Percentiles rank a stretch among this genome's conserved stretches.
These are phyloP conservation scores for Plectosphaerella cucumerina DNA, from an alignment of 2,329 filamentous ascomycete genomes.

Conservation along the genomic window DNA sequence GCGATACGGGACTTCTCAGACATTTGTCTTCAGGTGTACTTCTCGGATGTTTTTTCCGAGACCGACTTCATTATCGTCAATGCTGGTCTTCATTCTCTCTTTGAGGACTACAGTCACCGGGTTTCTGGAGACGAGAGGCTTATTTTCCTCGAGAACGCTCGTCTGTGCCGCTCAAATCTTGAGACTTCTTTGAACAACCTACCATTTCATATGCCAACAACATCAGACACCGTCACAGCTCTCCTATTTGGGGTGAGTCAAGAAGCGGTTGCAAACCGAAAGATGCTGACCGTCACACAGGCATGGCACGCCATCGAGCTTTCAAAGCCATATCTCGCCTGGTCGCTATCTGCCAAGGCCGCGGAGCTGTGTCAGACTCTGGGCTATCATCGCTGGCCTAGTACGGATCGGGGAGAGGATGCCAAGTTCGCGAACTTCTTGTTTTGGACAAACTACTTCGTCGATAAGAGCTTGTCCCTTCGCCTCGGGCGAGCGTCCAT, in stretches of 20 bases:
- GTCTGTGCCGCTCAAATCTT: conserved; percentile 21
- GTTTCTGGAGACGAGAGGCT: conserved; percentile 11
- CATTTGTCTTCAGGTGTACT: conserved; percentile 24
- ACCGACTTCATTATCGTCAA: conserved; percentile 25
- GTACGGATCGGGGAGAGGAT: not conserved
- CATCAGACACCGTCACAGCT: conserved; percentile 16
- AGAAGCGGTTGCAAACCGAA: not conserved
- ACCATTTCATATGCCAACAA: conserved; percentile 25
- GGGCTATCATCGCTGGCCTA: conserved; percentile 17
- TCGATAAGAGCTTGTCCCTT: conserved; percentile 51
- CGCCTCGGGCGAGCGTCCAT: conserved; percentile 47
- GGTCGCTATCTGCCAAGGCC: conserved; percentile 21
- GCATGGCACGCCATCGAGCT: conserved; percentile 22
- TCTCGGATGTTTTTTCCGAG: conserved; percentile 22
- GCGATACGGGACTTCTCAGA: conserved; percentile 23
- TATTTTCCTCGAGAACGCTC: conserved; percentile 16
- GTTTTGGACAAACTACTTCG: conserved; percentile 54
- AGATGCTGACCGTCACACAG: conserved; percentile 5
- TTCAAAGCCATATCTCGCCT: conserved; percentile 23
- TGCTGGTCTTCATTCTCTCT: conserved; percentile 23
- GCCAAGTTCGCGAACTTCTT: conserved; percentile 17
- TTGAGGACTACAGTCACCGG: conserved; percentile 15
- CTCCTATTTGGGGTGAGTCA: conserved; percentile 14
- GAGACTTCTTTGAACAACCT: conserved; percentile 24
- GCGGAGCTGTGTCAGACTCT: conserved; percentile 23